These are phyloP conservation scores for Ceriops zippeliana DNA, from an alignment of 345 rosid species.

Conservation along the genomic window DNA sequence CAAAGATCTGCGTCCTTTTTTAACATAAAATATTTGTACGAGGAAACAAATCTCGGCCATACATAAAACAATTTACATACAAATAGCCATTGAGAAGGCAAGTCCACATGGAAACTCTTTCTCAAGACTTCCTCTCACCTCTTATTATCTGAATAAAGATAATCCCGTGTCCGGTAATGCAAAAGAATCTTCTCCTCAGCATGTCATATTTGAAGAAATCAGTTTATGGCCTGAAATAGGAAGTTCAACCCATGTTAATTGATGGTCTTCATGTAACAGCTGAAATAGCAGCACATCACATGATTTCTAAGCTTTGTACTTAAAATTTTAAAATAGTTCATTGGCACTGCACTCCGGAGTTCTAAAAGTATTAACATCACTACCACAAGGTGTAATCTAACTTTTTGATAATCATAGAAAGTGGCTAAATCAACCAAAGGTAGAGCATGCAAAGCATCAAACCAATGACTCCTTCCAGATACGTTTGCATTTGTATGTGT, in stretches of 20 bases:
- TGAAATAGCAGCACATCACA: neutral
- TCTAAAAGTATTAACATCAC: neutral
- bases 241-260: neutral
- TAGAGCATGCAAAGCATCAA: neutral
- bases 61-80: slow-evolving; percentile 27
- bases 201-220: slow-evolving; percentile 39
- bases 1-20: neutral
- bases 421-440: neutral
- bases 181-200: slow-evolving; percentile 35
- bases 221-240: slow-evolving; percentile 29
- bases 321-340: neutral
- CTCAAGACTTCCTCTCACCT: slow-evolving; percentile 5
- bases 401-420: too few species aligned
- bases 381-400: too few species aligned
- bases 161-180: slow-evolving; percentile 9
- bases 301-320: neutral
- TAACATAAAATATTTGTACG: neutral
- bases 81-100: slow-evolving; percentile 3
- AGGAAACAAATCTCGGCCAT: slow-evolving; percentile 12
- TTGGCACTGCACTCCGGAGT: neutral
- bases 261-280: neutral
- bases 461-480: neutral
- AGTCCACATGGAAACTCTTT: slow-evolving; percentile 18
- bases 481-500: too few species aligned
- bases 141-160: slow-evolving; percentile 13